These are phyloP conservation scores for Coix lacrymajobi DNA, from an alignment of 176 grass and related monocot species.

Conservation along the genomic window DNA sequence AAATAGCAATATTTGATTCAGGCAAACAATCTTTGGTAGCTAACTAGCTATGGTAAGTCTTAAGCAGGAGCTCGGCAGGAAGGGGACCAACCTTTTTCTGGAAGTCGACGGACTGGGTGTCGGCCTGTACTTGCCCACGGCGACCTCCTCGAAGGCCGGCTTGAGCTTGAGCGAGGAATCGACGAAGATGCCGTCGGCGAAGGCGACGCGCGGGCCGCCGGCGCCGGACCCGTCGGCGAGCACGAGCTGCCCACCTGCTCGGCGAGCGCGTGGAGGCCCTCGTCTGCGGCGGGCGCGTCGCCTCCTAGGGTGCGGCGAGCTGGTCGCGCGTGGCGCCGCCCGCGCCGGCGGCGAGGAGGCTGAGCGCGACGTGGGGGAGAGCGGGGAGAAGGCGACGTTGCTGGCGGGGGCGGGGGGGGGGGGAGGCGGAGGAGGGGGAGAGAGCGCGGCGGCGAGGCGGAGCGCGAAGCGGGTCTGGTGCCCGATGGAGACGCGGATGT, in stretches of 20 bases:
- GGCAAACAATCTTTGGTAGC: not conserved
- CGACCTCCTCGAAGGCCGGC: constrained; percentile 37
- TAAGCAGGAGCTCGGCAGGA: not conserved
- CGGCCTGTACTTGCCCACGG: constrained; percentile 39
- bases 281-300: not conserved
- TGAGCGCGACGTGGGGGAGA: constrained; percentile 69
- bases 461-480: constrained; percentile 67
- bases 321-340: constrained; percentile 59
- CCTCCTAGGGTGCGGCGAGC: constrained; percentile 34
- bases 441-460: constrained; percentile 48
- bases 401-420: not conserved
- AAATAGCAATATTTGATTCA: not conserved
- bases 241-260: constrained; percentile 58
- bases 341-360: constrained; percentile 57
- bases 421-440: not conserved
- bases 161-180: constrained; percentile 53
- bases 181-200: constrained; percentile 51
- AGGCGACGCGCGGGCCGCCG: constrained; percentile 55
- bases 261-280: constrained; percentile 44
- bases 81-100: constrained; percentile 34
- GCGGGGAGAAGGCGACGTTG: constrained; percentile 80
- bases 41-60: not conserved
- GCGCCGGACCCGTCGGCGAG: constrained; percentile 55
- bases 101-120: constrained; percentile 48
- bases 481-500: constrained; percentile 51